Evolutionary conservation across 371 early-diverging fungal species (phyloP).

Genomic region (Apophysomyces elegans): DNA sequence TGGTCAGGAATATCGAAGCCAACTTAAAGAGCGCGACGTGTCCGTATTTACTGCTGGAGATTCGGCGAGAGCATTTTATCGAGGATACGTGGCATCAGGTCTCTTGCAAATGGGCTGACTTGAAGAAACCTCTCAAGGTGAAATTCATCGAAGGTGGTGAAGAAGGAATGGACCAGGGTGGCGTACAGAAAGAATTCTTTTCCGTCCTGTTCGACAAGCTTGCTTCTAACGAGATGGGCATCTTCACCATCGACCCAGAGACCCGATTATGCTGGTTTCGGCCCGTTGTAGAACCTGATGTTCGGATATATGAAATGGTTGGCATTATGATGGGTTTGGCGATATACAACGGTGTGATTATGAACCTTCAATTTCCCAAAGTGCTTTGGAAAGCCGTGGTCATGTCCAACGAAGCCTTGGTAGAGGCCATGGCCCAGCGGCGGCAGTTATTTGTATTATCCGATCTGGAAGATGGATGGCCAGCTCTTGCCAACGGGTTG

Average conservation of each 20-base stretch:
- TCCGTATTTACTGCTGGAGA: conserved; percentile 82
- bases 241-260: conserved; percentile 68
- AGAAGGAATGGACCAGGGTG: conserved; percentile 93
- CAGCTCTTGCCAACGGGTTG: conserved; percentile 69
- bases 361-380: conserved; percentile 67
- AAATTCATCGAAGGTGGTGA: conserved; percentile 87
- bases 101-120: conserved; percentile 50
- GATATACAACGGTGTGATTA: conserved; percentile 86
- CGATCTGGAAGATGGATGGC: conserved; percentile 60
- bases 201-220: conserved; percentile 88
- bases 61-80: conserved; percentile 71
- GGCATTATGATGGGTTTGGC: conserved; percentile 53
- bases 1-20: conserved; percentile 45
- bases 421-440: conserved; percentile 26
- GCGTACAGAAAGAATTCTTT: conserved; percentile 96
- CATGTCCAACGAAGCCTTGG: conserved; percentile 45
- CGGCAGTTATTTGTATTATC: conserved; percentile 53
- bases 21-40: conserved; percentile 57
- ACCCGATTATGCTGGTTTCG: conserved; percentile 87
- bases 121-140: conserved; percentile 85
- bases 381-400: conserved; percentile 78
- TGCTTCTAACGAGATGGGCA: conserved; percentile 77
- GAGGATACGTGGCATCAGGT: conserved; percentile 74
- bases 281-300: conserved; percentile 47
- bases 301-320: conserved; percentile 76